phyloP scores from a whole-genome alignment of 441 rosid species.

The Pelargonium australe region DNA sequence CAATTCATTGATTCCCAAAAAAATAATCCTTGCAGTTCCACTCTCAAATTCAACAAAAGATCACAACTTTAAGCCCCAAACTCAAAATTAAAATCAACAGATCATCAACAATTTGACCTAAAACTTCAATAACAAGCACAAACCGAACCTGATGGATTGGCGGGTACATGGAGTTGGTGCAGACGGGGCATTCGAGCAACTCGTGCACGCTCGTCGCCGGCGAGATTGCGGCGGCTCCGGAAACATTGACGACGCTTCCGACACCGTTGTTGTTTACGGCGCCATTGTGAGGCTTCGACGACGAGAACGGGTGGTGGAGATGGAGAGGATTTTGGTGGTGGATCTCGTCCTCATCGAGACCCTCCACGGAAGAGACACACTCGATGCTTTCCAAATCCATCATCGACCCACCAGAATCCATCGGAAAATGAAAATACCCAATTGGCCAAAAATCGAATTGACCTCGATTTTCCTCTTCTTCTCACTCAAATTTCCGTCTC shows the following conservation, averaged over 20 bases:
- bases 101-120: background rate
- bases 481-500: conserved; percentile 21
- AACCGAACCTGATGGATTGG: conserved; percentile 66
- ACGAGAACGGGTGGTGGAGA: conserved; percentile 40
- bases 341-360: conserved; percentile 59
- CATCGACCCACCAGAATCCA: conserved; percentile 24
- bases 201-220: conserved; percentile 78
- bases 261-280: conserved; percentile 19
- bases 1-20: background rate
- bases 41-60: conserved; percentile 16
- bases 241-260: conserved; percentile 23
- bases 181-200: conserved; percentile 76
- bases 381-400: conserved; percentile 68
- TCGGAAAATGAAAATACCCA: background rate
- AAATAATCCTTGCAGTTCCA: conserved; percentile 15
- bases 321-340: conserved; percentile 32
- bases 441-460: background rate
- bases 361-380: conserved; percentile 58
- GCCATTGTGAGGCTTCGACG: conserved; percentile 38
- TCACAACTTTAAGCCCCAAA: background rate
- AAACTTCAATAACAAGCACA: background rate
- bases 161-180: conserved; percentile 82
- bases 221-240: conserved; percentile 46
- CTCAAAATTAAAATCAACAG: background rate
- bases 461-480: conserved; percentile 14